Base-by-base conservation (phyloP, 371 early-diverging fungal species). In the Synchytrium microbalum region DNA sequence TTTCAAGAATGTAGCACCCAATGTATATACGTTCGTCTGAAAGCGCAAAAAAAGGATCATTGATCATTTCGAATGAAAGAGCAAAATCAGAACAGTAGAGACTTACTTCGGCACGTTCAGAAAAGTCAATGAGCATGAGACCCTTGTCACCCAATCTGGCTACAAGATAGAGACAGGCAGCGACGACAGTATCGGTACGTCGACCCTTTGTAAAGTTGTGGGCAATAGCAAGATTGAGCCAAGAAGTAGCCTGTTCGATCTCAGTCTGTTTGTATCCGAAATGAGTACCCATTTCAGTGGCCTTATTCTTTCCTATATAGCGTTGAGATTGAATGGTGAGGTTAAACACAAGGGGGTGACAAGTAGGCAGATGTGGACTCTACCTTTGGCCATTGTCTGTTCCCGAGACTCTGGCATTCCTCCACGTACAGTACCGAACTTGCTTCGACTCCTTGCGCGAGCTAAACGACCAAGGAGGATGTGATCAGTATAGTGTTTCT, bases 121-220 rank as follows among this genome's bases (percentile, higher is more conserved):
- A 85, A 70, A 99, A 99, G 73, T 99, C 99, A 60, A 99, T 98
- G 62, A 99, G 79, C 93, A 99, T 91, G 69, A 95, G 93, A 13
- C 88, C 79, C 10, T 90, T 92, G 66, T 90, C 87, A 70, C 98
- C 92, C 60, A 79, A 80, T 67, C 99, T 82, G 74, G 98, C 98
- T 24, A 91, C 92, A 57, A 96, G 91, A 67, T 99, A 99, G 2
- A 99, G 83, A 72, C 99, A 99, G 8, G 94, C 96, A 19, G 96
- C 91, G 1, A 91, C 89, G 16, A 98, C 96, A 65, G 89, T 84
- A 23, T 85, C 79, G 27, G 88, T 82, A 60, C 84, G 83, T 52
- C 98, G 88, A 52, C 99, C 99, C 67, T 91, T 89, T 23, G 95
- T 96, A 67, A 98, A 91, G 70, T 93, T 89, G 64, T 91, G 84